A percentile compares a stretch with the other conserved stretches of the same genome.
phyloP scores from a whole-genome alignment of 768 basidiomycete species.

The Termitomyces sp. region DNA sequence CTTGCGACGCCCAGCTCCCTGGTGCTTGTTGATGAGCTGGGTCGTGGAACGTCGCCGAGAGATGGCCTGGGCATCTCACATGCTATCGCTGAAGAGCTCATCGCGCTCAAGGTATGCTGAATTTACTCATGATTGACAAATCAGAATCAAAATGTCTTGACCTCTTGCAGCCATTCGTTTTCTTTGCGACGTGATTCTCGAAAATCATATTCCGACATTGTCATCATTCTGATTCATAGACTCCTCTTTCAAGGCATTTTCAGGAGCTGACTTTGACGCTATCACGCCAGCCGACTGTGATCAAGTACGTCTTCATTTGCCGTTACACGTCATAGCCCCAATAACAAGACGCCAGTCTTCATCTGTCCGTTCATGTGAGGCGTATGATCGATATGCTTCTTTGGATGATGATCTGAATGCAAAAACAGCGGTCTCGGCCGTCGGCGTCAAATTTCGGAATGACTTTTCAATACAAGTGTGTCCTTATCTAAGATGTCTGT shows the following conservation, averaged over 20 bases:
- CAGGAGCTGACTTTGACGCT: constrained; percentile 74
- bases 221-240: neutral
- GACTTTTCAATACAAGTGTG: constrained; percentile 73
- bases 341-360: constrained; percentile 46
- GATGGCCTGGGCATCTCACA: constrained; percentile 82
- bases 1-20: constrained; percentile 65
- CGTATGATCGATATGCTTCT: neutral
- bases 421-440: constrained; percentile 43
- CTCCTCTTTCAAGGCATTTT: constrained; percentile 53
- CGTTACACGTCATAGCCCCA: neutral
- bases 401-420: neutral
- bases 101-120: constrained; percentile 57
- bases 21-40: constrained; percentile 90
- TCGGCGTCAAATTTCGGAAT: constrained; percentile 59
- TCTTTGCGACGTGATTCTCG: constrained; percentile 77
- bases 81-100: constrained; percentile 75
- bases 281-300: constrained; percentile 68
- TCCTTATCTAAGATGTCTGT: neutral
- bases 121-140: neutral
- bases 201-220: neutral
- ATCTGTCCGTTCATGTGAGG: constrained; percentile 71
- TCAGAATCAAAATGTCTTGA: neutral
- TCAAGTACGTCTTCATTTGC: constrained; percentile 45
- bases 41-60: constrained; percentile 81
- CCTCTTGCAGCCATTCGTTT: constrained; percentile 61